These are phyloP conservation scores for Aspergillus bridgeri DNA, from an alignment of 495 filamentous ascomycete species.

Conservation along the genomic window DNA sequence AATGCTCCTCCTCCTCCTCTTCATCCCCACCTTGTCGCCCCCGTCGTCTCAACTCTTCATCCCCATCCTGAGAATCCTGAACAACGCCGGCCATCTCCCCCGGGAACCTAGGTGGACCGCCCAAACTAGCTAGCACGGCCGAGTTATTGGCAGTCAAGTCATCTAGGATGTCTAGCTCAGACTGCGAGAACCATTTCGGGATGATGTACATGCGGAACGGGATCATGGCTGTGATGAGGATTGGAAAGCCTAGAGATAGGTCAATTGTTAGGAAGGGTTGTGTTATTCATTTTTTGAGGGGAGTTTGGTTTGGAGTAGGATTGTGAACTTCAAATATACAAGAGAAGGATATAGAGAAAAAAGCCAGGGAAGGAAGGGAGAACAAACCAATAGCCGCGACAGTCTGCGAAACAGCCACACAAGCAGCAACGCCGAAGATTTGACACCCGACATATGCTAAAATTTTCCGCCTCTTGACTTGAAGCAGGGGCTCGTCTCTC, in stretches of 20 bases:
- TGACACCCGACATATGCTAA: conserved; percentile 70
- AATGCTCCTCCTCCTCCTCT: conserved; percentile 8
- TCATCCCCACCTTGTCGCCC: neutral
- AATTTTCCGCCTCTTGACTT: conserved; percentile 47
- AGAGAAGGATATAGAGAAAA: neutral
- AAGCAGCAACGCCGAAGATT: conserved; percentile 66
- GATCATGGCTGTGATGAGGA: conserved; percentile 72
- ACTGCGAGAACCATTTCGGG: conserved; percentile 57
- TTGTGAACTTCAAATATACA: no score
- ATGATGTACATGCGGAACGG: conserved; percentile 63
- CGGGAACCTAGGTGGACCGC: conserved; percentile 54
- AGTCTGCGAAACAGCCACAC: conserved; percentile 85
- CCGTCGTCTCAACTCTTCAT: neutral
- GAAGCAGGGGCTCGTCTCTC: conserved; percentile 55
- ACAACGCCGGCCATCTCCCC: conserved; percentile 5
- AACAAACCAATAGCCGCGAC: conserved; percentile 69
- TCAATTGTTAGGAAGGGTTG: neutral
- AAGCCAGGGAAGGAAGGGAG: neutral
- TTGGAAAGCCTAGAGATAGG: conserved; percentile 63
- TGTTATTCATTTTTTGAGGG: neutral
- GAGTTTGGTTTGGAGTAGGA: neutral
- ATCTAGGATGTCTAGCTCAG: conserved; percentile 67
- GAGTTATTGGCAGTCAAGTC: conserved; percentile 69
- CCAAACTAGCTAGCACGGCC: conserved; percentile 65
- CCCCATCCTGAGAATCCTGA: neutral